These are phyloP conservation scores for Gossypium davidsonii DNA, from an alignment of 441 rosid genomes.

Conservation along the genomic window DNA sequence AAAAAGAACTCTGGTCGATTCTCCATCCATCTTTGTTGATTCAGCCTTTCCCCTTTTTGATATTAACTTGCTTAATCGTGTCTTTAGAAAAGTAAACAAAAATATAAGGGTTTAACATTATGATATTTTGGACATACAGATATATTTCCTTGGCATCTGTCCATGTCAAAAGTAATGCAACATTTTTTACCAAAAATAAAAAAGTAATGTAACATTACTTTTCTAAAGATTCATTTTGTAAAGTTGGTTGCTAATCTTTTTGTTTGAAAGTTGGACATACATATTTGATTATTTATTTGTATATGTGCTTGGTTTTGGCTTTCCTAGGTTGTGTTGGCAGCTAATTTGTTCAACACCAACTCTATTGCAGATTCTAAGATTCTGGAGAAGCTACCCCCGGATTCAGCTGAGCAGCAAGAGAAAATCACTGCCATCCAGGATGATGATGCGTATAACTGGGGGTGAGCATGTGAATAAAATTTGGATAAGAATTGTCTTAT, in stretches of 20 bases:
- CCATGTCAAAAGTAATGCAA: background rate
- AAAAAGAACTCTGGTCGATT: background rate
- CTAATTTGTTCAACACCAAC: constrained; percentile 19
- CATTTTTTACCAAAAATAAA: no score
- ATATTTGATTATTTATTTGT: background rate
- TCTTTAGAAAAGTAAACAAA: background rate
- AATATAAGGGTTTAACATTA: background rate
- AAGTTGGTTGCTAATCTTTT: background rate
- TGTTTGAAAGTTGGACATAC: background rate
- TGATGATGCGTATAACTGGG: constrained; percentile 93
- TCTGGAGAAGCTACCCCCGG: constrained; percentile 69
- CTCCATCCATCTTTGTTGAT: background rate
- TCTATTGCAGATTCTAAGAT: constrained; percentile 51
- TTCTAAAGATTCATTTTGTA: background rate
- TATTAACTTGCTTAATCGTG: background rate
- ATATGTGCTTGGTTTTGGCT: constrained; percentile 5
- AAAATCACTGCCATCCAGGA: constrained; percentile 61
- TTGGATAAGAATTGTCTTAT: constrained; percentile 15
- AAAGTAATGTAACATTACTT: background rate
- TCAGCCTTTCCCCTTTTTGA: background rate
- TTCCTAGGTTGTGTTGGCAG: background rate
- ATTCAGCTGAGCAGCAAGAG: constrained; percentile 82
- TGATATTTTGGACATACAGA: background rate
- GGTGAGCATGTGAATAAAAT: constrained; percentile 43
- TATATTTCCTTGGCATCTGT: background rate